These are phyloP conservation scores for Globisporangium megalacanthum DNA, from an alignment of 352 stramenopile species.

Conservation along the genomic window DNA sequence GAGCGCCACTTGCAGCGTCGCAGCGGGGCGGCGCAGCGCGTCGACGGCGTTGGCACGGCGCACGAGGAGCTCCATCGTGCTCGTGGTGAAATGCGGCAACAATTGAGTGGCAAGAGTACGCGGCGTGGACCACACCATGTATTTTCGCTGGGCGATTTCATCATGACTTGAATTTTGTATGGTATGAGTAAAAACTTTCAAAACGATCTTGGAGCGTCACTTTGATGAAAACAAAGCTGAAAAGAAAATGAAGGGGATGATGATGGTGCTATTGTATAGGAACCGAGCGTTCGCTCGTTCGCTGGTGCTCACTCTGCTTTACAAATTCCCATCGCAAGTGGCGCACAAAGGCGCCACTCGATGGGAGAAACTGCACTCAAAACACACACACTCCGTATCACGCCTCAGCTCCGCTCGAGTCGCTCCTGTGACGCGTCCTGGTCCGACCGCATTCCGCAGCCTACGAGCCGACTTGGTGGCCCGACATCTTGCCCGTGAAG, in stretches of 20 bases:
- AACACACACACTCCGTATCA: neutral
- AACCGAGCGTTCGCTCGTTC: neutral
- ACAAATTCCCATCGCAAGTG: neutral
- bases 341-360: neutral
- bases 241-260: neutral
- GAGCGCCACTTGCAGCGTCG: slow-evolving; percentile 23
- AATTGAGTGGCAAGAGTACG: slow-evolving; percentile 15
- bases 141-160: neutral
- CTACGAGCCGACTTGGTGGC: slow-evolving; percentile 34
- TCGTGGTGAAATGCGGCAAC: no score
- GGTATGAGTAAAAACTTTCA: neutral
- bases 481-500: slow-evolving; percentile 84
- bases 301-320: neutral
- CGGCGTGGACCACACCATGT: neutral
- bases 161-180: neutral
- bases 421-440: no score
- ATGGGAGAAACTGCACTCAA: neutral
- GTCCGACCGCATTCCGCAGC: slow-evolving; percentile 1
- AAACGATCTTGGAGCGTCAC: no score
- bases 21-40: neutral
- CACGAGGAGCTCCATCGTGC: slow-evolving; percentile 33
- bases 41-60: slow-evolving; percentile 12
- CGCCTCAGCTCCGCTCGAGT: no score
- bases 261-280: slow-evolving; percentile 5
- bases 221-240: neutral